These are phyloP conservation scores for Cladosporium sp. DNA, from an alignment of 2,329 filamentous ascomycete genomes.

Conservation along the genomic window DNA sequence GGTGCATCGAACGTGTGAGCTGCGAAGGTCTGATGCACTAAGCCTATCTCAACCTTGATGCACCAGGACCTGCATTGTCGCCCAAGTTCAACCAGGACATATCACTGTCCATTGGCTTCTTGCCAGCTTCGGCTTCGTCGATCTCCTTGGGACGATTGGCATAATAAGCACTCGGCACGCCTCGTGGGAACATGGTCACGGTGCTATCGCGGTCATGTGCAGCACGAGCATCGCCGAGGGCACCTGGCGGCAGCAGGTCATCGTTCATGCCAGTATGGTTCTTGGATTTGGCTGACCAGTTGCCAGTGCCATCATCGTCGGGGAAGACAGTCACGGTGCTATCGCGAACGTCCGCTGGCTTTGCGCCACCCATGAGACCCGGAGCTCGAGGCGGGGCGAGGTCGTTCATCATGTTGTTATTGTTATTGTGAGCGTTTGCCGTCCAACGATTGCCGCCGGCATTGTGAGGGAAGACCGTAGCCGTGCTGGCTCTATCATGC, in stretches of 20 bases:
- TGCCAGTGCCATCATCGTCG: slow-evolving; percentile 10
- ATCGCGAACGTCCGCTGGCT: slow-evolving; percentile 57
- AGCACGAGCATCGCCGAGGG: slow-evolving; percentile 5
- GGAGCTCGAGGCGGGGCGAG: slow-evolving; percentile 10
- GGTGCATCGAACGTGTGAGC: background rate
- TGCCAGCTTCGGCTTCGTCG: slow-evolving; percentile 43
- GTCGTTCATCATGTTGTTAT: background rate
- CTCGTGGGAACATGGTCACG: slow-evolving; percentile 35
- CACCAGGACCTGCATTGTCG: background rate
- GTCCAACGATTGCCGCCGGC: slow-evolving; percentile 11
- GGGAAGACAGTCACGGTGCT: slow-evolving; percentile 41
- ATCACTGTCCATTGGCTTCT: slow-evolving; percentile 50
- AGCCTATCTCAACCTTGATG: background rate
- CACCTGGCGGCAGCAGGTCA: background rate
- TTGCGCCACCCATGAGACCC: slow-evolving; percentile 26
- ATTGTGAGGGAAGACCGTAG: slow-evolving; percentile 11
- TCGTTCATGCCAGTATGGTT: background rate
- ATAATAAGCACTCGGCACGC: slow-evolving; percentile 30
- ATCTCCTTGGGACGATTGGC: slow-evolving; percentile 20
- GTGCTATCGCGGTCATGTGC: slow-evolving; percentile 28
- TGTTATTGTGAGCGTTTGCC: background rate
- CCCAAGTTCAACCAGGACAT: slow-evolving; percentile 76
- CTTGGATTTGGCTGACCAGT: slow-evolving; percentile 9
- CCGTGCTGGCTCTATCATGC: slow-evolving; percentile 14
- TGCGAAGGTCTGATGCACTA: background rate